Percentiles rank a stretch among this genome's conserved stretches.
Evolutionary conservation across 768 basidiomycete genomes (phyloP).

Genomic region (Boletellus emodensis): DNA sequence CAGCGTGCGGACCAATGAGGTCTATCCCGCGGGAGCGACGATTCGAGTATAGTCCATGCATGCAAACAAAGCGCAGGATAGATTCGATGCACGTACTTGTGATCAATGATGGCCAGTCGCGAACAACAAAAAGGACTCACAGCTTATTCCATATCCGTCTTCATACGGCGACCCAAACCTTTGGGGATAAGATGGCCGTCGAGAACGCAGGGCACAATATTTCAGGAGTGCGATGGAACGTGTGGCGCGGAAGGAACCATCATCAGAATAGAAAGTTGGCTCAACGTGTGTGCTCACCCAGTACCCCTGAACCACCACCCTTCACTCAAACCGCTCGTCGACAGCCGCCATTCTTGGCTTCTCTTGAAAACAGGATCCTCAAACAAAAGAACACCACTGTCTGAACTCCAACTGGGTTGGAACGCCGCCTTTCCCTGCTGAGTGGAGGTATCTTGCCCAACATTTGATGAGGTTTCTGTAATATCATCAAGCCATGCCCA

Average conservation of each 20-base stretch:
- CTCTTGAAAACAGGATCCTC: constrained; percentile 71
- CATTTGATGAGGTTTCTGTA: background rate
- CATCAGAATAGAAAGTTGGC: background rate
- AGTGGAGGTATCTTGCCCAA: constrained; percentile 3
- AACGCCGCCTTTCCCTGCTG: background rate
- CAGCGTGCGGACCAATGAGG: constrained; percentile 66
- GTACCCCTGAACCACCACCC: constrained; percentile 86
- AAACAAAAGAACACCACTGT: constrained; percentile 45
- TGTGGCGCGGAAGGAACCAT: background rate
- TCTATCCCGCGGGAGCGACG: constrained; percentile 43
- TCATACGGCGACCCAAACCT: constrained; percentile 78
- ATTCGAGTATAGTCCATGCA: background rate
- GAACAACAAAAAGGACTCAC: constrained; percentile 40
- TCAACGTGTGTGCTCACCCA: constrained; percentile 44
- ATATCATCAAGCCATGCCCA: constrained; percentile 26
- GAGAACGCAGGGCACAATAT: background rate
- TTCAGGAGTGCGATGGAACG: background rate
- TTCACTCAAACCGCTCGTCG: constrained; percentile 85
- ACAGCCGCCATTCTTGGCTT: constrained; percentile 82
- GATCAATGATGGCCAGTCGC: background rate
- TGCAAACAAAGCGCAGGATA: too few relatives aligned
- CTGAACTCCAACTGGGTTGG: background rate
- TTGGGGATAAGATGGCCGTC: background rate
- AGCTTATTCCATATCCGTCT: constrained; percentile 94
- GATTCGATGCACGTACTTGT: background rate